A percentile compares a stretch with the other conserved stretches of the same genome.
These are phyloP conservation scores for Zostera marina DNA, from an alignment of 116 monocot species.

Conservation along the genomic window DNA sequence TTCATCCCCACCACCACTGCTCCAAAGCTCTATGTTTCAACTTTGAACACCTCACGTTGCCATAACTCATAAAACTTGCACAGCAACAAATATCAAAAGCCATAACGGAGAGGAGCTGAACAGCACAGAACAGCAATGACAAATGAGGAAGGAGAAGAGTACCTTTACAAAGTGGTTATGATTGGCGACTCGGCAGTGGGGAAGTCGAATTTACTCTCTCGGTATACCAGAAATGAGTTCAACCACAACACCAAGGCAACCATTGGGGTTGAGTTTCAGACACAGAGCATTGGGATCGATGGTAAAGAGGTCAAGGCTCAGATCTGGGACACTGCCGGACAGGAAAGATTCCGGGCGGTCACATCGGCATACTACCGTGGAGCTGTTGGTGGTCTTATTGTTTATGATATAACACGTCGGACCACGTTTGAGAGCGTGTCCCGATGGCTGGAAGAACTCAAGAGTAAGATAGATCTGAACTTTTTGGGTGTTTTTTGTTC, in stretches of 20 bases:
- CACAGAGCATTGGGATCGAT: conserved; percentile 59
- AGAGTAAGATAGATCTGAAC: neutral
- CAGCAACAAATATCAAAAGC: neutral
- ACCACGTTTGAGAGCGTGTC: conserved; percentile 54
- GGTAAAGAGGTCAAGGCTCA: conserved; percentile 83
- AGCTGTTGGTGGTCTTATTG: conserved; percentile 61
- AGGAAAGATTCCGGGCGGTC: conserved; percentile 77
- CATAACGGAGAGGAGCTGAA: too few relatives aligned
- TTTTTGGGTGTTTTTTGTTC: neutral
- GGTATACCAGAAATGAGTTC: conserved; percentile 76
- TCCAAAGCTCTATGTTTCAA: too few relatives aligned
- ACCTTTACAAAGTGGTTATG: conserved; percentile 71
- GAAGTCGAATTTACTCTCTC: conserved; percentile 59
- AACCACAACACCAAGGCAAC: conserved; percentile 69
- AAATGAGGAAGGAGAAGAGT: conserved; percentile 37
- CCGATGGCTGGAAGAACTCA: conserved; percentile 34
- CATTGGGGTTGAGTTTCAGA: conserved; percentile 92
- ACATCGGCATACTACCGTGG: conserved; percentile 88
- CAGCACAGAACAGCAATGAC: neutral
- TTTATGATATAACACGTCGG: conserved; percentile 57
- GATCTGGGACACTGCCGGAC: conserved; percentile 95
- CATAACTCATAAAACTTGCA: neutral
- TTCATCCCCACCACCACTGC: too few relatives aligned
- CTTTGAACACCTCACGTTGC: too few relatives aligned
- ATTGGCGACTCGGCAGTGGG: conserved; percentile 81